Conservation (phyloP, 1,139 yeast species). For the Candida frijolesensis region DNA sequence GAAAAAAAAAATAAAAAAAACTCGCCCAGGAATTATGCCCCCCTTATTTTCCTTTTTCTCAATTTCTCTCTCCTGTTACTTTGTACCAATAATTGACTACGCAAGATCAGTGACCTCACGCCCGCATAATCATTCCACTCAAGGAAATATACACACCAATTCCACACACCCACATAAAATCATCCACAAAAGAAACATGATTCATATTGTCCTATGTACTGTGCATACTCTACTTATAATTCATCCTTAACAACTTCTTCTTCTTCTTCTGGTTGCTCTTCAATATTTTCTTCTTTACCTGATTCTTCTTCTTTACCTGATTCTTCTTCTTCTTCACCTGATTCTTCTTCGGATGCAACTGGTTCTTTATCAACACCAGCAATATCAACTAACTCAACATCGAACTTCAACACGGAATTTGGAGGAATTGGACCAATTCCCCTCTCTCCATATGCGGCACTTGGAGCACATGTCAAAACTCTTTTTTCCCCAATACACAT, state of each 20-base stretch:
- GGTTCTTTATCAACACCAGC: slow-evolving; percentile 25
- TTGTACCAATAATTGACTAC: not conserved
- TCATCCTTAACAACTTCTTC: slow-evolving; percentile 14
- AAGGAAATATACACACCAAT: too few species aligned
- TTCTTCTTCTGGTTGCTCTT: slow-evolving; percentile 10
- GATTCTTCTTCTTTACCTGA: slow-evolving; percentile 11
- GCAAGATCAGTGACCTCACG: too few species aligned
- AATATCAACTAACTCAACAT: slow-evolving; percentile 57
- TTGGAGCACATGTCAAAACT: slow-evolving; percentile 73
- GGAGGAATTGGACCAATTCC: slow-evolving; percentile 85
- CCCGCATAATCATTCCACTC: too few species aligned
- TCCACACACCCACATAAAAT: too few species aligned
- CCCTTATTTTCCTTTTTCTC: not conserved
- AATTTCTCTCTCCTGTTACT: too few species aligned
- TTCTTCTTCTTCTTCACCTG: slow-evolving; percentile 10
- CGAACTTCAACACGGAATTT: slow-evolving; percentile 63
- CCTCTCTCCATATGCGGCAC: slow-evolving; percentile 71
- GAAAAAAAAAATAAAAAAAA: not conserved
- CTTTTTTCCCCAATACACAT: slow-evolving; percentile 91
- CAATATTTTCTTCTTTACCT: not conserved
- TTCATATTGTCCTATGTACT: not conserved
- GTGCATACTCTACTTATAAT: slow-evolving; percentile 7
- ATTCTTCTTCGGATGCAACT: slow-evolving; percentile 2
- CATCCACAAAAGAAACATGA: not conserved
- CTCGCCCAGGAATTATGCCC: not conserved